Percentiles rank a stretch among this genome's conserved stretches.
phyloP scores from a whole-genome alignment of 805 yeast genomes.

The Candida orba region DNA sequence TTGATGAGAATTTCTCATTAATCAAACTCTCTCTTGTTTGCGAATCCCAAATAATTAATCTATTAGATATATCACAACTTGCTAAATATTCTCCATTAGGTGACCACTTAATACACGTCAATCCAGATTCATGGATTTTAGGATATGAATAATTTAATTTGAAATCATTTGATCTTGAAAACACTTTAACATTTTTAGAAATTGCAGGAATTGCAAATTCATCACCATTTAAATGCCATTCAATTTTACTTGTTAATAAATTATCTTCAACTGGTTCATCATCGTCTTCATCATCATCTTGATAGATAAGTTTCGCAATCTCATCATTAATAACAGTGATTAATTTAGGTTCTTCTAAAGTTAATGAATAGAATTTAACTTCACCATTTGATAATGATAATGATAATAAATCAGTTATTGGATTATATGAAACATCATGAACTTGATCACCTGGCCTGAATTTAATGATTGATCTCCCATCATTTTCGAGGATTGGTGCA shows the following conservation, averaged over 20 bases:
- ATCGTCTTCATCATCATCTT: constrained; percentile 30
- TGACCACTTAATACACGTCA: constrained; percentile 43
- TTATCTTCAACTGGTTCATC: constrained; percentile 29
- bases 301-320: constrained; percentile 33
- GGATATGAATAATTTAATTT: constrained; percentile 13
- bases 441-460: constrained; percentile 46
- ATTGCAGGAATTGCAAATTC: constrained; percentile 60
- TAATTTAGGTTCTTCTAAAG: constrained; percentile 47
- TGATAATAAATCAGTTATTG: constrained; percentile 49
- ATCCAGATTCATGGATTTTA: constrained; percentile 21
- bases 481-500: constrained; percentile 31
- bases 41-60: constrained; percentile 51
- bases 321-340: constrained; percentile 37
- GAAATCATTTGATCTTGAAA: constrained; percentile 16
- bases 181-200: constrained; percentile 39
- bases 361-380: constrained; percentile 42
- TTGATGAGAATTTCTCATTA: constrained; percentile 24
- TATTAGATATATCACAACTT: constrained; percentile 43
- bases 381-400: constrained; percentile 55
- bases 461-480: constrained; percentile 18
- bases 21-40: constrained; percentile 27
- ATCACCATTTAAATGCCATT: constrained; percentile 69
- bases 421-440: constrained; percentile 46
- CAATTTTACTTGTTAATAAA: constrained; percentile 44
- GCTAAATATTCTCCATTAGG: constrained; percentile 58